A percentile compares a stretch with the other conserved stretches of the same genome.
Evolutionary conservation across 1,139 yeast genomes (phyloP).

Genomic region (Nakaseomyces kungkrabaensis): DNA sequence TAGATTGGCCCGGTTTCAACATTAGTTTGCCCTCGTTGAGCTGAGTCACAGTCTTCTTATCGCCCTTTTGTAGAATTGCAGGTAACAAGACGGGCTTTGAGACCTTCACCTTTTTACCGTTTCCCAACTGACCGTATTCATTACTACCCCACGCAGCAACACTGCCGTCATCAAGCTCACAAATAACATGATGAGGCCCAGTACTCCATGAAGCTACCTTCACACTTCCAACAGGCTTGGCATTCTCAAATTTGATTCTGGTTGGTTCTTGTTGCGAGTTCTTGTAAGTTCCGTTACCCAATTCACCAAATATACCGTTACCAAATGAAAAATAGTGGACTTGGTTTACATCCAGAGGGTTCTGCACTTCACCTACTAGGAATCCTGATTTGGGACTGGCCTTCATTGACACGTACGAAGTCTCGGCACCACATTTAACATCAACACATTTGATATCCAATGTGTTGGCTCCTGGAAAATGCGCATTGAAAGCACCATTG

Average conservation of each 20-base stretch:
- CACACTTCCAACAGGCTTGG: slow-evolving; percentile 37
- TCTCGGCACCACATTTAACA: slow-evolving; percentile 59
- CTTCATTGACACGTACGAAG: slow-evolving; percentile 47
- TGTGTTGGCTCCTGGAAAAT: slow-evolving; percentile 3
- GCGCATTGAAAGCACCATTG: slow-evolving; percentile 2
- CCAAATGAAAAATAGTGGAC: slow-evolving; percentile 56
- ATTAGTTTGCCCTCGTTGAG: background rate
- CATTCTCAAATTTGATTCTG: slow-evolving; percentile 41
- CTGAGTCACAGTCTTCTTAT: background rate
- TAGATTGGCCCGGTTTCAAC: slow-evolving; percentile 36
- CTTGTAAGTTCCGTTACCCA: slow-evolving; percentile 66
- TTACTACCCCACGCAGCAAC: slow-evolving; percentile 79
- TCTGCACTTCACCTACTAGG: slow-evolving; percentile 6
- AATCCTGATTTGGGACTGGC: background rate
- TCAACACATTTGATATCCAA: slow-evolving; percentile 31
- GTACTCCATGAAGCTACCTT: slow-evolving; percentile 42
- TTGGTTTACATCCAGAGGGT: slow-evolving; percentile 10
- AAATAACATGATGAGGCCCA: slow-evolving; percentile 59
- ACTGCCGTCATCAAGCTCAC: slow-evolving; percentile 53
- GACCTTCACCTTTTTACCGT: slow-evolving; percentile 57
- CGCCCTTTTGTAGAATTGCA: slow-evolving; percentile 6
- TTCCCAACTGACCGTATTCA: slow-evolving; percentile 74
- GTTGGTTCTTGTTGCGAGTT: slow-evolving; percentile 68
- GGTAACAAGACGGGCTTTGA: slow-evolving; percentile 50
- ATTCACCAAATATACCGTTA: slow-evolving; percentile 77